Conservation (phyloP, 305 asterid species). For the Fraxinus velutina region DNA sequence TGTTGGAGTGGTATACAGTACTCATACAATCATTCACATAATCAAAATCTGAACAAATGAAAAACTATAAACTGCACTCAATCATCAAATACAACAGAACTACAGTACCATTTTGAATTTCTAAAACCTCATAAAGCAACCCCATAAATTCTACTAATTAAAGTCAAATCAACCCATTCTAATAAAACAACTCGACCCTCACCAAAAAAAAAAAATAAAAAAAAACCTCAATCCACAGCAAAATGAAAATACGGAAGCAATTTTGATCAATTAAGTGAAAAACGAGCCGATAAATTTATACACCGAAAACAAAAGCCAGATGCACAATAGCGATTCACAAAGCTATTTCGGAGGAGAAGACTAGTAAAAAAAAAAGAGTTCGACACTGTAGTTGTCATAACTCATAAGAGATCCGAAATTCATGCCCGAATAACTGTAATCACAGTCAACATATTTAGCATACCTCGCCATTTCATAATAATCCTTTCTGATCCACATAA, state of each 20-base stretch:
- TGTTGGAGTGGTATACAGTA: constrained; percentile 7
- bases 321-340: constrained; percentile 31
- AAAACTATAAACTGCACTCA: constrained; percentile 12
- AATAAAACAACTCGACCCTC: constrained; percentile 15
- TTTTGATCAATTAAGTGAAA: constrained; percentile 2
- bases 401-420: constrained; percentile 64
- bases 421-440: constrained; percentile 33
- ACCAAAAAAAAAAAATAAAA: constrained; percentile 11
- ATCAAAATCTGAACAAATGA: not conserved
- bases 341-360: constrained; percentile 36
- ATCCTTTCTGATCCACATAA: constrained; percentile 27
- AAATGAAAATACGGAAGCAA: constrained; percentile 2
- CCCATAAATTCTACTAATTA: not conserved
- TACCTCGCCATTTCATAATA: constrained; percentile 14
- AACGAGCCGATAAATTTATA: constrained; percentile 9
- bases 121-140: not conserved
- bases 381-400: constrained; percentile 36
- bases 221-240: constrained; percentile 9
- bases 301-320: not conserved
- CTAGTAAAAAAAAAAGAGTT: constrained; percentile 31
- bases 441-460: constrained; percentile 29
- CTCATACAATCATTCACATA: not conserved
- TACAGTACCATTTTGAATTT: not conserved
- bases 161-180: constrained; percentile 8
- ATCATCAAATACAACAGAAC: constrained; percentile 10